These are phyloP conservation scores for Xylaria sp. DNA, from an alignment of 2,329 filamentous ascomycete genomes.

Conservation along the genomic window DNA sequence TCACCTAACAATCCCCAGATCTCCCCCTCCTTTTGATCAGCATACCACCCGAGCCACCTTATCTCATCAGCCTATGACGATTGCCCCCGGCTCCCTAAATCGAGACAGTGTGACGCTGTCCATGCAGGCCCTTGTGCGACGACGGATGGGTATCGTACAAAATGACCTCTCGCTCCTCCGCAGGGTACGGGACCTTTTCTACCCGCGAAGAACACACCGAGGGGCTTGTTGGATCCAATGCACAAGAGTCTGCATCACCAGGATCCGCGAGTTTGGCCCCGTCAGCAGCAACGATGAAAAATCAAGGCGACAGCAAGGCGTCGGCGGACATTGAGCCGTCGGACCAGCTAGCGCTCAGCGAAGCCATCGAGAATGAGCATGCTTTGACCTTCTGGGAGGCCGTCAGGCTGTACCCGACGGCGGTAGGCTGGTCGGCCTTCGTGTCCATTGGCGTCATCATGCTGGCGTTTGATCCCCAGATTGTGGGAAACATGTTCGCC, in stretches of 20 bases:
- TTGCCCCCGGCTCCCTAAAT: not conserved
- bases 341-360: conserved; percentile 45
- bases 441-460: conserved; percentile 71
- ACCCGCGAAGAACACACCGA: conserved; percentile 1
- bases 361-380: conserved; percentile 56
- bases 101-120: conserved; percentile 6
- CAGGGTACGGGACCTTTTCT: conserved; percentile 34
- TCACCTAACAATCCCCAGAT: conserved; percentile 7
- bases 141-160: conserved; percentile 8
- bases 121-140: conserved; percentile 9
- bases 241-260: conserved; percentile 1
- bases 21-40: conserved; percentile 22
- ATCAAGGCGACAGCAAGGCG: conserved; percentile 33
- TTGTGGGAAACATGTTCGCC: conserved; percentile 70
- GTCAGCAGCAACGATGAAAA: conserved; percentile 29
- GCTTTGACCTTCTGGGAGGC: conserved; percentile 55
- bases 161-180: conserved; percentile 22
- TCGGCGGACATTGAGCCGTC: conserved; percentile 34
- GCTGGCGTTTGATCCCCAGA: conserved; percentile 72
- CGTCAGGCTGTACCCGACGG: conserved; percentile 57
- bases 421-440: conserved; percentile 66
- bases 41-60: conserved; percentile 4
- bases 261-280: not conserved
- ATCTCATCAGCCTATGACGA: conserved; percentile 25
- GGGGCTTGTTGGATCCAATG: not conserved